Conservation (phyloP, 2,329 filamentous ascomycete species). For the Aspergillus sojae region DNA sequence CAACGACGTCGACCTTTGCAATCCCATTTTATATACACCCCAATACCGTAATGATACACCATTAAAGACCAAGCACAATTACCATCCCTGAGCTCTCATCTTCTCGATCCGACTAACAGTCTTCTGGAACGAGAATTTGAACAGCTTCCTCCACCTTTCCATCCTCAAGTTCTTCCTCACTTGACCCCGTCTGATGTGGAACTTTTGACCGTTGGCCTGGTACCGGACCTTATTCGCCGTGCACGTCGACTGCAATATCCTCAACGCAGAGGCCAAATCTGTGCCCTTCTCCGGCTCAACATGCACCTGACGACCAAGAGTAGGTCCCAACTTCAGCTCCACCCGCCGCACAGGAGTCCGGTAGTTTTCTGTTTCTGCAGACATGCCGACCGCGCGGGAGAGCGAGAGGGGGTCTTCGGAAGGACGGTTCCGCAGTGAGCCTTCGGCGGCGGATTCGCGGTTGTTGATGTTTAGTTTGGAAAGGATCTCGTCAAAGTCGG, state of each 20-base stretch:
- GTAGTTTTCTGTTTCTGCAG: slow-evolving; percentile 22
- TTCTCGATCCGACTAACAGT: slow-evolving; percentile 46
- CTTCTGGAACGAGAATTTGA: slow-evolving; percentile 46
- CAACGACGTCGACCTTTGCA: neutral
- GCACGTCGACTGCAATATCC: slow-evolving; percentile 29
- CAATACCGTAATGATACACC: neutral
- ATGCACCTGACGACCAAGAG: slow-evolving; percentile 38
- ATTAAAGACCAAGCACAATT: slow-evolving; percentile 10
- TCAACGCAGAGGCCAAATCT: slow-evolving; percentile 34
- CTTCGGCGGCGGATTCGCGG: slow-evolving; percentile 2
- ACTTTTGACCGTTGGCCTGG: slow-evolving; percentile 39
- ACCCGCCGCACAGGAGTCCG: slow-evolving; percentile 27
- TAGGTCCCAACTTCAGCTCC: slow-evolving; percentile 41
- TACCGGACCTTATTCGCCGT: slow-evolving; percentile 36
- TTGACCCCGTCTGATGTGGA: slow-evolving; percentile 47
- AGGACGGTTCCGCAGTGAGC: slow-evolving; percentile 4
- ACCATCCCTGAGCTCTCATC: slow-evolving; percentile 53
- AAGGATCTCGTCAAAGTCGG: slow-evolving; percentile 37
- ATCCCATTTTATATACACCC: slow-evolving; percentile 3
- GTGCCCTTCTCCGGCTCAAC: slow-evolving; percentile 38
- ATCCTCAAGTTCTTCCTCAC: slow-evolving; percentile 42
- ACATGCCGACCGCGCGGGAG: slow-evolving; percentile 24
- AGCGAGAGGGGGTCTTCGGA: slow-evolving; percentile 21
- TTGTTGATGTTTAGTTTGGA: slow-evolving; percentile 33
- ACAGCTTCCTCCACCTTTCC: slow-evolving; percentile 47